Base-by-base conservation (phyloP, 2,329 filamentous ascomycete species). In the Fusarium longipes region DNA sequence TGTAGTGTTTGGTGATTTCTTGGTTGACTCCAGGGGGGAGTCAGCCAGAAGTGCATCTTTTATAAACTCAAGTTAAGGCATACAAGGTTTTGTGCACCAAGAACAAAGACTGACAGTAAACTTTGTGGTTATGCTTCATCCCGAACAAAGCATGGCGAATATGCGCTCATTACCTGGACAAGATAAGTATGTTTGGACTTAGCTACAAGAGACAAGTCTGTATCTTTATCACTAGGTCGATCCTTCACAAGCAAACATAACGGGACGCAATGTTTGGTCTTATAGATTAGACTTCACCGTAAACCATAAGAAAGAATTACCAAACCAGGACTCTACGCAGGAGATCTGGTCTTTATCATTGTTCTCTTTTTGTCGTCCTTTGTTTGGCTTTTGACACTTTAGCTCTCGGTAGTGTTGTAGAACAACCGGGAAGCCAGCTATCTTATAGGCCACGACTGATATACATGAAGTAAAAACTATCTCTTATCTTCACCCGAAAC, bases 321-420 rank as follows among this genome's bases (percentile, higher is more conserved):
- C 32, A 55, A 30, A 39, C 42, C 35, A 43, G 51, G 35, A 40
- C 12, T 35, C 39, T 49, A 17, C 30, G 32, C 18, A 11, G 27
- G 18, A 57, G 49, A 27, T 48, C 51, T 35, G 42, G 27, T 25
- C 10, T 27, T 62, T 57, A 47, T 44, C 38, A 65, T 44, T 65
- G 38, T 39, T 58, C 51, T 59, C 27, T 43, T 36, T 57, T 63
- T 58, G n/a, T n/a, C 58, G 44, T 33, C 39, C 52, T 63, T 57
- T 49, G 36, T 32, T 35, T 35, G 39, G 33, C 30, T 17, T 43
- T 43, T 8, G 7, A 29, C 38, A 51, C 52, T 39, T 32, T 18
- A 36, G 44, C 36, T 30, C 22, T 45, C 54, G 36, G 12, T 10
- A 27, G 42, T 47, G 53, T 44, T 40, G 40, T 48, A 48, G 18